These are phyloP conservation scores for Lepiota brunneoincarnata DNA, from an alignment of 768 basidiomycete genomes.

Conservation along the genomic window DNA sequence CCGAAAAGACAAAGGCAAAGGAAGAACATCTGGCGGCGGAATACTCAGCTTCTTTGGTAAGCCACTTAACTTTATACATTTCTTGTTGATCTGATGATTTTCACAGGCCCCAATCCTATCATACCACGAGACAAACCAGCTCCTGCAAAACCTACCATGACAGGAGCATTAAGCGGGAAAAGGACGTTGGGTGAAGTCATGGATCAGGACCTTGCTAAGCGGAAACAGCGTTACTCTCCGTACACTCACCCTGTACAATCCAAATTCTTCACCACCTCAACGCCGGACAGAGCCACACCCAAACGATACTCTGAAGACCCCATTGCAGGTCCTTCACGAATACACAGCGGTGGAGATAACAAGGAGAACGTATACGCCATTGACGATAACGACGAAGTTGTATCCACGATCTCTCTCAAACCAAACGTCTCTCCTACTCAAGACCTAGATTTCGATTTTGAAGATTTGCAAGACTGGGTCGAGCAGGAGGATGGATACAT, in stretches of 20 bases:
- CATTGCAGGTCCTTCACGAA: slow-evolving; percentile 33
- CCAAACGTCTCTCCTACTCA: slow-evolving; percentile 22
- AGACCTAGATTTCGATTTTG: slow-evolving; percentile 36
- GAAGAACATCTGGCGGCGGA: slow-evolving; percentile 33
- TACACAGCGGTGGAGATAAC: slow-evolving; percentile 20
- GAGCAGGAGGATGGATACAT: slow-evolving; percentile 82
- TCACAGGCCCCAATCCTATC: slow-evolving; percentile 40
- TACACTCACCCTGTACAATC: slow-evolving; percentile 26
- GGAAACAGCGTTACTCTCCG: slow-evolving; percentile 31
- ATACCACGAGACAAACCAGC: slow-evolving; percentile 25
- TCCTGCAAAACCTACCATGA: slow-evolving; percentile 15
- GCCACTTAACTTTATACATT: slow-evolving; percentile 14
- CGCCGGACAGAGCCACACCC: slow-evolving; percentile 14
- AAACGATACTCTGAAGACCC: slow-evolving; percentile 14
- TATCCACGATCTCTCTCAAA: slow-evolving; percentile 18
- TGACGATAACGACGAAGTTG: slow-evolving; percentile 21
- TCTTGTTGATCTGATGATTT: background rate
- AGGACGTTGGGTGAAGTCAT: slow-evolving; percentile 68
- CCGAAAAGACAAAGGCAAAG: slow-evolving; percentile 49
- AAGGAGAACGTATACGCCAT: slow-evolving; percentile 43
- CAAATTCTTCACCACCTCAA: slow-evolving; percentile 32
- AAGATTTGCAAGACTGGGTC: slow-evolving; percentile 44
- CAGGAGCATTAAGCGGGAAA: slow-evolving; percentile 71
- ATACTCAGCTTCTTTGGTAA: slow-evolving; percentile 69
- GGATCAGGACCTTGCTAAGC: slow-evolving; percentile 58